Evolutionary conservation across 768 basidiomycete genomes (phyloP).

Genomic region (Amanita fuliginea): DNA sequence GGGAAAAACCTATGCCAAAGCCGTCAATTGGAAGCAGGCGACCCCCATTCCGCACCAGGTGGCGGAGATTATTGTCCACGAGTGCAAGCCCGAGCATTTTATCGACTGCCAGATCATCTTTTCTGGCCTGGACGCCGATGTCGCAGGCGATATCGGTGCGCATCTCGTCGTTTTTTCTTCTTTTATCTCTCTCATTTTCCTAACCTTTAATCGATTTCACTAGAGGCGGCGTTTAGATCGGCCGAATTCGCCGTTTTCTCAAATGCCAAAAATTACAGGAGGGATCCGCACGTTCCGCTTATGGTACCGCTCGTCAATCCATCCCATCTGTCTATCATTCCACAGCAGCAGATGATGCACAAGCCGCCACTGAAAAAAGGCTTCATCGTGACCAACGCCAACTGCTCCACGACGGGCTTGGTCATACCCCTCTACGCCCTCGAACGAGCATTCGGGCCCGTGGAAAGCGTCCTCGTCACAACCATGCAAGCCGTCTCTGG

Average conservation of each 20-base stretch:
- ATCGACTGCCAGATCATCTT: conserved; percentile 79
- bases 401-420: conserved; percentile 92
- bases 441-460: conserved; percentile 86
- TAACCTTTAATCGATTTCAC: not conserved
- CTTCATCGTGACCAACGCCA: conserved; percentile 97
- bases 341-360: conserved; percentile 67
- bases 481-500: conserved; percentile 98
- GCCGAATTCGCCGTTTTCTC: conserved; percentile 92
- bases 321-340: conserved; percentile 71
- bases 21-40: conserved; percentile 82
- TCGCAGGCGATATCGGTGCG: conserved; percentile 88
- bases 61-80: conserved; percentile 51
- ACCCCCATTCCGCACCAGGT: conserved; percentile 61
- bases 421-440: conserved; percentile 88
- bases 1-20: conserved; percentile 66
- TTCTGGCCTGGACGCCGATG: conserved; percentile 93
- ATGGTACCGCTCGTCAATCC: conserved; percentile 95
- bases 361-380: conserved; percentile 64
- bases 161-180: not conserved
- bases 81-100: conserved; percentile 74
- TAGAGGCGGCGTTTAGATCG: conserved; percentile 77
- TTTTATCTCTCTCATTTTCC: not conserved
- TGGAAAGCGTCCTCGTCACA: conserved; percentile 84
- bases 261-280: conserved; percentile 92
- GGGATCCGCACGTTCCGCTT: conserved; percentile 88